Percentiles rank a stretch among this genome's conserved stretches.
These are phyloP conservation scores for Cucurbita maxima DNA, from an alignment of 306 rosid genomes.

Conservation along the genomic window DNA sequence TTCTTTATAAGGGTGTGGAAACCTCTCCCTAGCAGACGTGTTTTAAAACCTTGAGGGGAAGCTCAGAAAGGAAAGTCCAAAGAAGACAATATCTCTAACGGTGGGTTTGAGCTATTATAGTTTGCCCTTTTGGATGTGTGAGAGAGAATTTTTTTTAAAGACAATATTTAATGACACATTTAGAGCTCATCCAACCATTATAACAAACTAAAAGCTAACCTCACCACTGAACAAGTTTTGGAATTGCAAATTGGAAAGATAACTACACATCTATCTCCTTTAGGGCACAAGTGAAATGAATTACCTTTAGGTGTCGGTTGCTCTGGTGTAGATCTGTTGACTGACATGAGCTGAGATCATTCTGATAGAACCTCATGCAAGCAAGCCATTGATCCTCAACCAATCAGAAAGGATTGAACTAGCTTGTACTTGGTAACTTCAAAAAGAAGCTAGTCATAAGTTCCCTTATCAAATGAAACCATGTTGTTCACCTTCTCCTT, in stretches of 20 bases:
- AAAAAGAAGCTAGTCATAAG: conserved; percentile 25
- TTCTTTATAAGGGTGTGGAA: too few relatives aligned
- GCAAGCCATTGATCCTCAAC: conserved; percentile 18
- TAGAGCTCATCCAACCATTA: not conserved
- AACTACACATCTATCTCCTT: not conserved
- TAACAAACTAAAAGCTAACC: not conserved
- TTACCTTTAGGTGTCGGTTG: not conserved
- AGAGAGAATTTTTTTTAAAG: too few relatives aligned
- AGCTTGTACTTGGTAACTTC: conserved; percentile 35
- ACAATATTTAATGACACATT: not conserved
- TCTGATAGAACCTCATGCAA: not conserved
- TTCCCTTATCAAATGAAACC: conserved; percentile 29
- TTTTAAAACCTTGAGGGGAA: too few relatives aligned
- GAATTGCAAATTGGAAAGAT: not conserved
- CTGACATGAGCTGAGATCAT: conserved; percentile 2
- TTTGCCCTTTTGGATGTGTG: too few relatives aligned
- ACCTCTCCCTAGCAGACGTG: too few relatives aligned
- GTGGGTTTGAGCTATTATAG: too few relatives aligned
- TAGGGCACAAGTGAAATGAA: not conserved
- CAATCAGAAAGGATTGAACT: not conserved
- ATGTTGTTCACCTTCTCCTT: conserved; percentile 39
- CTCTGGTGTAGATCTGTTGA: conserved; percentile 8
- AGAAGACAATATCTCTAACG: too few relatives aligned
- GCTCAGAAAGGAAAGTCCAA: too few relatives aligned
- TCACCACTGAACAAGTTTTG: not conserved